Base-by-base conservation (phyloP, 176 grass and related monocot species). In the Panicum miliaceum region DNA sequence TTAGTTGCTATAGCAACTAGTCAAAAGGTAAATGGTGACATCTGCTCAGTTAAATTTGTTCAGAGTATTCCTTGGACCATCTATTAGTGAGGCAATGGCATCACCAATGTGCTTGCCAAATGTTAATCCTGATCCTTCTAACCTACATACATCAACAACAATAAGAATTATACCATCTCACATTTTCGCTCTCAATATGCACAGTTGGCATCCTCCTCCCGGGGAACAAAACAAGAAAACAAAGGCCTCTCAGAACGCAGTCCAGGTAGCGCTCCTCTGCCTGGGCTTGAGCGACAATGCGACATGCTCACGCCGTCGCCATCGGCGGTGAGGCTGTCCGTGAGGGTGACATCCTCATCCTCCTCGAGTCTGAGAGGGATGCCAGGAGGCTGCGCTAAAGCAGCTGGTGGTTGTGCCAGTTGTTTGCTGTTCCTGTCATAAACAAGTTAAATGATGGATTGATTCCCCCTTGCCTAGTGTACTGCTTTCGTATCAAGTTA, bases 301-400 rank as follows among this genome's bases (percentile, higher is more conserved):
- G n/a, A 60, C 20, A 12, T 19, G 27, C 66, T 65, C 26, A 76
- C 36, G 23, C 12, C 64, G 38, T 87, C 50, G 73, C 35, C 36
- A 0, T 86, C n/a, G 4, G 77, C 22, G 20, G 51, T 46, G 3
- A 61, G 63, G n/a, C 48, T 15, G 37, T 94, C 7, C 86, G 92
- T 6, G 92, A 94, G 83, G 92, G 92, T 7, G 92, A 94, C 59
- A 86, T 94, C 80, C 92, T 94, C 15, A 94, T 89, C 76, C 89
- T 94, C 18, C 92, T 94, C 0, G 92, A 94, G 81, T 94, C 92
- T 5, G 92, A 94, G 74, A 94, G 92, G 72, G 92, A 93, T 73
- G 91, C 91, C 26, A 93, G 91, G 85, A 90, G 91, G 65, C 81
- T 93, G 53, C 91, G 91, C 62, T 93, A 85, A 93, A 25, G 59